A percentile compares a stretch with the other conserved stretches of the same genome.
These are phyloP conservation scores for Apiospora marii DNA, from an alignment of 2,329 filamentous ascomycete species.

Conservation along the genomic window DNA sequence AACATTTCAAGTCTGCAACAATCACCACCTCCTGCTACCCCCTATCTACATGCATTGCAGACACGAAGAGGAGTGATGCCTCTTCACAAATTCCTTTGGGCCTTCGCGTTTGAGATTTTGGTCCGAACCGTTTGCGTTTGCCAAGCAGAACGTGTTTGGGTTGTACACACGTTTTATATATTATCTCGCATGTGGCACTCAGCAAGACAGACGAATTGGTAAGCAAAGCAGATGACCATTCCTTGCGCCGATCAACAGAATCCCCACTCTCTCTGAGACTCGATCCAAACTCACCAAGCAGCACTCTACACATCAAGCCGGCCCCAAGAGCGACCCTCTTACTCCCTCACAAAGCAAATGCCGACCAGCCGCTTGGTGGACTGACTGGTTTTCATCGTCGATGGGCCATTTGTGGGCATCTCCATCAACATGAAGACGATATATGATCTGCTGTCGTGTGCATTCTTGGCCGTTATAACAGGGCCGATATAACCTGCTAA, in stretches of 20 bases:
- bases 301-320: neutral
- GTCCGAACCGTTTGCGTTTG: slow-evolving; percentile 4
- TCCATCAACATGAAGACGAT: neutral
- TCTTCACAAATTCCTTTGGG: neutral
- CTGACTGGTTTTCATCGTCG: too few species aligned
- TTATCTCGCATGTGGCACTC: neutral
- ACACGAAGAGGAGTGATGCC: neutral
- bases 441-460: neutral
- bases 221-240: neutral
- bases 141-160: neutral
- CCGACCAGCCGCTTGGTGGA: neutral
- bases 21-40: neutral
- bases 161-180: neutral
- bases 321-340: neutral
- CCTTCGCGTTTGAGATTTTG: neutral
- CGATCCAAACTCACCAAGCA: neutral
- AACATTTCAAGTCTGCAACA: neutral
- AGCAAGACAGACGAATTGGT: neutral
- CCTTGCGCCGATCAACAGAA: neutral
- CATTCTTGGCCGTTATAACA: neutral
- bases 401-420: neutral
- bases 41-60: neutral
- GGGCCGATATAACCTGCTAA: neutral
- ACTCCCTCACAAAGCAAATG: neutral
- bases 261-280: slow-evolving; percentile 9